phyloP scores from a whole-genome alignment of 352 stramenopile genomes.

The Thalassiosira gravida region DNA sequence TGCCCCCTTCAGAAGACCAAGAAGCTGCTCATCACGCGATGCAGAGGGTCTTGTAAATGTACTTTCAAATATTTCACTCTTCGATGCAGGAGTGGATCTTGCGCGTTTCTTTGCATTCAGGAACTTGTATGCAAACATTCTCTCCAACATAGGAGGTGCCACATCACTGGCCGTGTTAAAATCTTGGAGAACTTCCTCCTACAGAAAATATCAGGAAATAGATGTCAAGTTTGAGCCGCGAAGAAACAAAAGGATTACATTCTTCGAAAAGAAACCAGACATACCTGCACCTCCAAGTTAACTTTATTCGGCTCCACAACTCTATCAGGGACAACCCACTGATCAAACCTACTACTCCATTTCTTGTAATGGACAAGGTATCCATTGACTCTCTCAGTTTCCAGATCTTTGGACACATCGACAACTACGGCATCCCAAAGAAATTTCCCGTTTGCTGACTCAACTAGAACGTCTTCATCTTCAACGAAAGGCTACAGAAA shows the following conservation, averaged over 20 bases:
- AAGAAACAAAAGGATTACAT: constrained; percentile 7
- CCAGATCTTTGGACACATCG: constrained; percentile 64
- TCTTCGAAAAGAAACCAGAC: background rate
- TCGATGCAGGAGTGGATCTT: constrained; percentile 42
- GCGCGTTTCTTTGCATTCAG: constrained; percentile 71
- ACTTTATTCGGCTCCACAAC: constrained; percentile 80
- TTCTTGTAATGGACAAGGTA: constrained; percentile 83
- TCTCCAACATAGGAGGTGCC: constrained; percentile 59
- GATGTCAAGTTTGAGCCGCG: background rate
- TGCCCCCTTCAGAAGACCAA: constrained; percentile 75
- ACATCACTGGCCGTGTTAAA: constrained; percentile 30
- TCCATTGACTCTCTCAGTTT: constrained; percentile 63
- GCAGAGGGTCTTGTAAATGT: constrained; percentile 34
- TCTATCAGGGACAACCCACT: constrained; percentile 76
- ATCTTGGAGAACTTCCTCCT: constrained; percentile 80
- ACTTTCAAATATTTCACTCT: constrained; percentile 73
- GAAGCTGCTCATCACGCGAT: constrained; percentile 69
- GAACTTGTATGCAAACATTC: constrained; percentile 71
- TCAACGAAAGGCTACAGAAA: constrained; percentile 67
- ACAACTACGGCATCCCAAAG: constrained; percentile 83
- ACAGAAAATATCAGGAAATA: constrained; percentile 5
- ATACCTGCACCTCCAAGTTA: constrained; percentile 70
- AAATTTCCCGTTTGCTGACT: constrained; percentile 73
- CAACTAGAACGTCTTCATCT: constrained; percentile 82
- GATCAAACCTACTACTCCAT: constrained; percentile 83